These are phyloP conservation scores for Backusella luteola DNA, from an alignment of 192 early-diverging fungal species.

Conservation along the genomic window DNA sequence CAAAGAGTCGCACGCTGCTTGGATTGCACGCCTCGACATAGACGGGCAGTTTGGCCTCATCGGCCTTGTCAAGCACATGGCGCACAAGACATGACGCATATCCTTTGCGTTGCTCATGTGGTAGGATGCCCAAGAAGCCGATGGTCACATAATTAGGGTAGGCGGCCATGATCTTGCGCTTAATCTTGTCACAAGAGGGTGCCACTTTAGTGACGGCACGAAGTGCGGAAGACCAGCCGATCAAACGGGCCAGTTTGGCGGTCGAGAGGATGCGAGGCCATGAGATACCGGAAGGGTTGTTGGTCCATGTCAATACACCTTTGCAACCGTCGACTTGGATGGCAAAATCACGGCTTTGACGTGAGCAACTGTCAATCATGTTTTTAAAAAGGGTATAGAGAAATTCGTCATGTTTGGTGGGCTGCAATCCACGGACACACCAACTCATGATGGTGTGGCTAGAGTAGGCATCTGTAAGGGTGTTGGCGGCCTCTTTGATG, in stretches of 20 bases:
- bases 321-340: constrained; percentile 39
- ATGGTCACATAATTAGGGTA: constrained; percentile 20
- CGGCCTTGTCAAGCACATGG: constrained; percentile 23
- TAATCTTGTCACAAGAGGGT: constrained; percentile 2
- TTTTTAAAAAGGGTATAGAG: constrained; percentile 24
- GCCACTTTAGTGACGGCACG: constrained; percentile 1
- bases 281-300: constrained; percentile 2
- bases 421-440: constrained; percentile 8
- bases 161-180: constrained; percentile 3
- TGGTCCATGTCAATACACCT: constrained; percentile 33
- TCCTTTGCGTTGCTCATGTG: constrained; percentile 32
- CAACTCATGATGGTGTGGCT: constrained; percentile 24
- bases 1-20: constrained; percentile 23
- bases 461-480: constrained; percentile 24
- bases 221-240: constrained; percentile 22
- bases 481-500: constrained; percentile 30
- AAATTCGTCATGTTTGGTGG: constrained; percentile 1
- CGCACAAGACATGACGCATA: constrained; percentile 20
- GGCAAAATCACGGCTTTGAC: constrained; percentile 32
- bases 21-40: constrained; percentile 16
- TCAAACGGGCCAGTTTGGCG: constrained; percentile 17
- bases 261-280: constrained; percentile 8
- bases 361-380: constrained; percentile 19
- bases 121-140: constrained; percentile 26
- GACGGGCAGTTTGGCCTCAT: constrained; percentile 18